Conservation (phyloP, 257 asterid species). For the Asclepias syriaca region DNA sequence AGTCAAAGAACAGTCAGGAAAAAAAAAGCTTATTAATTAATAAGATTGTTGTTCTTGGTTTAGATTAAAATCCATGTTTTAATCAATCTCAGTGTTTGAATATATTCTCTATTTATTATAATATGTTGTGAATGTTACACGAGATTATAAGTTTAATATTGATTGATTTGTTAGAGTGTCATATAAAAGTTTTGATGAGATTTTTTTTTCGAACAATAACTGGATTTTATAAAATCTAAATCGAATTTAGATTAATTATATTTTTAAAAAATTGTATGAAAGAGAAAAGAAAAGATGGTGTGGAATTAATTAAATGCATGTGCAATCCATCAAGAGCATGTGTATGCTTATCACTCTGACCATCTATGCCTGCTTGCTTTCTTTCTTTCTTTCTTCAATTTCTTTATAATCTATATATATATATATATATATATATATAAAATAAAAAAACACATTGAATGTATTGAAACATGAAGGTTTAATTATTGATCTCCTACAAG, state of each 20-base stretch:
- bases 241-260: background rate
- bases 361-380: background rate
- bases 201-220: too few relatives aligned
- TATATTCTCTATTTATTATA: too few relatives aligned
- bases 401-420: background rate
- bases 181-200: too few relatives aligned
- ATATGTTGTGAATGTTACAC: too few relatives aligned
- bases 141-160: background rate
- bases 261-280: background rate
- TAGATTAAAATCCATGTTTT: background rate
- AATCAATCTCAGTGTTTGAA: background rate
- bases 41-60: background rate
- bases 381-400: too few relatives aligned
- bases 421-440: too few relatives aligned
- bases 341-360: background rate
- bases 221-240: too few relatives aligned
- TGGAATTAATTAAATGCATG: conserved; percentile 10
- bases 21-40: background rate
- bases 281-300: background rate
- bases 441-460: too few relatives aligned
- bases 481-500: background rate
- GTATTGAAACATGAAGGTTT: too few relatives aligned
- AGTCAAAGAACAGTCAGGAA: too few relatives aligned
- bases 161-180: background rate
- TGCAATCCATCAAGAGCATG: conserved; percentile 18